Evolutionary conservation across 345 rosid species (phyloP).

Genomic region (Lepidium didymum): DNA sequence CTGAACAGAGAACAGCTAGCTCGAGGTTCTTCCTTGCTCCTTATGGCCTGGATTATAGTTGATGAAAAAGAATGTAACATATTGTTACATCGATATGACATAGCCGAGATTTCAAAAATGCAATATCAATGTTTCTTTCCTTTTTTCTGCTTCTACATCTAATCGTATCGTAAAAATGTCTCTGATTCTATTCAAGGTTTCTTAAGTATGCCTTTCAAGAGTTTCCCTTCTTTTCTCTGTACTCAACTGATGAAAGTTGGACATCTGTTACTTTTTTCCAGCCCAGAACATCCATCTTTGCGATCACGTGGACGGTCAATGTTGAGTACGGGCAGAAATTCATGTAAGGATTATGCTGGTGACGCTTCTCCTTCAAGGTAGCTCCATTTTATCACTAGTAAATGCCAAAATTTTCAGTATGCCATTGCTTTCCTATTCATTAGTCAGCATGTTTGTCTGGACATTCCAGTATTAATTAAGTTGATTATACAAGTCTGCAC

Average conservation of each 20-base stretch:
- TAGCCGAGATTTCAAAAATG: not conserved
- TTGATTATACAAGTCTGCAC: constrained; percentile 4
- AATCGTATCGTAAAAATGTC: not conserved
- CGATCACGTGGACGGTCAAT: constrained; percentile 73
- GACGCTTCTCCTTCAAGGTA: constrained; percentile 77
- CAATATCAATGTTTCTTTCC: not conserved
- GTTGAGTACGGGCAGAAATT: constrained; percentile 73
- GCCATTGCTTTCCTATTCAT: not conserved
- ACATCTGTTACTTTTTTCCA: constrained; percentile 37
- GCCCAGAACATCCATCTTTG: constrained; percentile 89
- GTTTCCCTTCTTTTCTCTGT: not conserved
- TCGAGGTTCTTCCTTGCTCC: constrained; percentile 59
- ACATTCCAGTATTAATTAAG: not conserved
- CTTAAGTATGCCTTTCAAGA: not conserved
- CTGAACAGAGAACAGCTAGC: constrained; percentile 95
- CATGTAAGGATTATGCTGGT: constrained; percentile 55
- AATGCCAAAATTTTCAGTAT: constrained; percentile 1
- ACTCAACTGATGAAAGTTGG: constrained; percentile 5
- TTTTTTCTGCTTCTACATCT: not conserved
- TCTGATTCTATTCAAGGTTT: not conserved
- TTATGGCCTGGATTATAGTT: constrained; percentile 10
- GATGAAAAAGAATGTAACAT: not conserved
- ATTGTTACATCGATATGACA: not conserved
- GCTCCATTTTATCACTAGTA: not conserved
- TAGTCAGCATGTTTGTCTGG: constrained; percentile 2